Percentiles rank a stretch among this genome's conserved stretches.
Evolutionary conservation across 805 yeast species (phyloP).

Genomic region (Maudiozyma pseudohumilis): DNA sequence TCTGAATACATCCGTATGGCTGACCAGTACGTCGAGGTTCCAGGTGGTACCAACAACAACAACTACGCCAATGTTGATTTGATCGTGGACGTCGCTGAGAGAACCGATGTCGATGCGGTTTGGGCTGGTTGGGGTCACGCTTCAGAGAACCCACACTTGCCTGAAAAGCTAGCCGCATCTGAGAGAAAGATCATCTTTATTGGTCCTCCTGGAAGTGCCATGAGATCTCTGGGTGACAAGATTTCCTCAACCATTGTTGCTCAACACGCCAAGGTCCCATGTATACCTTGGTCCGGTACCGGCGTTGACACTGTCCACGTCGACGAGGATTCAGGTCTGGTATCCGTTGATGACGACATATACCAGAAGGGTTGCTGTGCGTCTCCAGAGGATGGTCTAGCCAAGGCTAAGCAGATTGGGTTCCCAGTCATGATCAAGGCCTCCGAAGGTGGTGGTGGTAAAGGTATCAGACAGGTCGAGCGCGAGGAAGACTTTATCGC

Average conservation of each 20-base stretch:
- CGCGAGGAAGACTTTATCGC: constrained; percentile 65
- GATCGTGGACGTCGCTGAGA: constrained; percentile 94
- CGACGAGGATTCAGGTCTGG: constrained; percentile 63
- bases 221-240: constrained; percentile 99
- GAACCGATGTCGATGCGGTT: constrained; percentile 93
- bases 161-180: constrained; percentile 89
- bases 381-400: constrained; percentile 81
- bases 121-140: constrained; percentile 99
- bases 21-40: constrained; percentile 95
- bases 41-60: constrained; percentile 98
- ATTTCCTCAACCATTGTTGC: constrained; percentile 97
- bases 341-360: constrained; percentile 75
- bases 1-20: constrained; percentile 99
- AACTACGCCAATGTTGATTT: constrained; percentile 97
- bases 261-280: constrained; percentile 95
- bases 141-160: constrained; percentile 92
- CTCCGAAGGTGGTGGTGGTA: constrained; percentile 99
- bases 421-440: constrained; percentile 99
- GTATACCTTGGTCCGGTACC: constrained; percentile 99
- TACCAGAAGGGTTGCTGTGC: constrained; percentile 84
- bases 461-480: constrained; percentile 96
- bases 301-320: constrained; percentile 78
- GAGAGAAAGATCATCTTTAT: constrained; percentile 84
- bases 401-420: constrained; percentile 77
- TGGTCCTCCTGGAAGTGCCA: constrained; percentile 98